Conservation (phyloP, 495 filamentous ascomycete species). For the Daldinia childiae region DNA sequence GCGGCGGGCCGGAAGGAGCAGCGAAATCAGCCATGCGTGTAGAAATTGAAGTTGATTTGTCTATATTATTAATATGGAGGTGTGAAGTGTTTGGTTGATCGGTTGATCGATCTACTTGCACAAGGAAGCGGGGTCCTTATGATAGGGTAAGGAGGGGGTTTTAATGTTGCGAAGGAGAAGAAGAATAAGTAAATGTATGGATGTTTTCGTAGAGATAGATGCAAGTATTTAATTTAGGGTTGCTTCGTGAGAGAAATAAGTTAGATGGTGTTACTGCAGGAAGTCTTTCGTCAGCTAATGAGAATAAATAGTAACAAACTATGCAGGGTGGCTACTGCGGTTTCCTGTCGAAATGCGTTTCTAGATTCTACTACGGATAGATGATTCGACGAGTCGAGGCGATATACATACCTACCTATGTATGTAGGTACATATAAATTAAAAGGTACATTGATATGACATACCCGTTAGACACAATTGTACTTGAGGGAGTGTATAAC, state of each 20-base stretch:
- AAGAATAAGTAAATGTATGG: not conserved
- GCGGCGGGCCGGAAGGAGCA: slow-evolving; percentile 81
- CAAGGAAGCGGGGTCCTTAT: slow-evolving; percentile 14
- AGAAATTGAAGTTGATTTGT: slow-evolving; percentile 3
- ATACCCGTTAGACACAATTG: not conserved
- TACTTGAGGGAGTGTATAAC: not conserved
- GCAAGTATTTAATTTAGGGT: slow-evolving; percentile 2
- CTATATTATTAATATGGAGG: slow-evolving; percentile 16
- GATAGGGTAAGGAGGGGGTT: slow-evolving; percentile 23
- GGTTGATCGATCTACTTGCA: slow-evolving; percentile 17
- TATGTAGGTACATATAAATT: not conserved
- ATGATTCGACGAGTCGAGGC: slow-evolving; percentile 24
- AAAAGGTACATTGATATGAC: not conserved
- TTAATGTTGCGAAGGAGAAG: not conserved
- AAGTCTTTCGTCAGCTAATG: not conserved
- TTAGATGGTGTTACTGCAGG: slow-evolving; percentile 1
- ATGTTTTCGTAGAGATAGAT: not conserved
- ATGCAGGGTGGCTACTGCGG: slow-evolving; percentile 5
- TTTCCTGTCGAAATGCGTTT: slow-evolving; percentile 4
- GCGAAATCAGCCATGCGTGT: slow-evolving; percentile 67
- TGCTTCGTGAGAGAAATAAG: not conserved
- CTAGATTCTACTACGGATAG: slow-evolving; percentile 32
- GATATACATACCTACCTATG: not conserved
- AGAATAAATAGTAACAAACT: slow-evolving; percentile 16
- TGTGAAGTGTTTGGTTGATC: slow-evolving; percentile 6